Conservation (phyloP, 1,139 yeast genomes). For the Zygoascus meyerae region DNA sequence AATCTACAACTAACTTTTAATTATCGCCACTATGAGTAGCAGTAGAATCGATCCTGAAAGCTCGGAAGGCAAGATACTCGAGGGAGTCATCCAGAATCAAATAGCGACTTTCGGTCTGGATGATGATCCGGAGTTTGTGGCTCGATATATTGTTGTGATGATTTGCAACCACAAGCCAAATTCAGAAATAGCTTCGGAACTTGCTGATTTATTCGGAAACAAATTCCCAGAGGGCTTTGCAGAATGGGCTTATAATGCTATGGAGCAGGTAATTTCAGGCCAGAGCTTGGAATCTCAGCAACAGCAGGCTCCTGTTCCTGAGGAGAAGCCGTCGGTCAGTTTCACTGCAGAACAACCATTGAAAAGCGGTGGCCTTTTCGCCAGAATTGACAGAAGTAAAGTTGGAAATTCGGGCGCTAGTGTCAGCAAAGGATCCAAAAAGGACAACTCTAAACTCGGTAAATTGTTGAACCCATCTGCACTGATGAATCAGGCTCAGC, state of each 20-base stretch:
- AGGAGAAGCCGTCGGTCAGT: slow-evolving; percentile 1
- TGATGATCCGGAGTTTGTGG: slow-evolving; percentile 72
- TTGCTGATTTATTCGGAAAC: slow-evolving; percentile 59
- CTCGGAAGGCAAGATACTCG: slow-evolving; percentile 19
- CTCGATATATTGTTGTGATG: slow-evolving; percentile 71
- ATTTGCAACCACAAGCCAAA: slow-evolving; percentile 66
- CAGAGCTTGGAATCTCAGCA: background rate
- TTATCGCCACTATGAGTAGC: slow-evolving; percentile 5
- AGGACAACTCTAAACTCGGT: slow-evolving; percentile 7
- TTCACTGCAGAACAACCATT: slow-evolving; percentile 1
- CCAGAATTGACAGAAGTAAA: slow-evolving; percentile 3
- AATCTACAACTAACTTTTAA: background rate
- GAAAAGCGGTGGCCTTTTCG: slow-evolving; percentile 4
- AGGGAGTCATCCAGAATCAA: slow-evolving; percentile 15
- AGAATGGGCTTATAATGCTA: slow-evolving; percentile 50
- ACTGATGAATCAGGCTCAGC: background rate
- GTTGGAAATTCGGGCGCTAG: background rate
- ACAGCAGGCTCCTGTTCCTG: background rate
- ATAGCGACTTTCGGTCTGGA: slow-evolving; percentile 19
- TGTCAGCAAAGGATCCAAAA: background rate
- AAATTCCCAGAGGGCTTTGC: slow-evolving; percentile 48
- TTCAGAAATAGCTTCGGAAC: slow-evolving; percentile 58
- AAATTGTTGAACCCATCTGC: slow-evolving; percentile 10
- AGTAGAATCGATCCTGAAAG: slow-evolving; percentile 16
- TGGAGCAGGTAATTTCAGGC: slow-evolving; percentile 11